A percentile compares a stretch with the other conserved stretches of the same genome.
Conservation (phyloP, 2,329 filamentous ascomycete genomes). For the Phialophora tarda region DNA sequence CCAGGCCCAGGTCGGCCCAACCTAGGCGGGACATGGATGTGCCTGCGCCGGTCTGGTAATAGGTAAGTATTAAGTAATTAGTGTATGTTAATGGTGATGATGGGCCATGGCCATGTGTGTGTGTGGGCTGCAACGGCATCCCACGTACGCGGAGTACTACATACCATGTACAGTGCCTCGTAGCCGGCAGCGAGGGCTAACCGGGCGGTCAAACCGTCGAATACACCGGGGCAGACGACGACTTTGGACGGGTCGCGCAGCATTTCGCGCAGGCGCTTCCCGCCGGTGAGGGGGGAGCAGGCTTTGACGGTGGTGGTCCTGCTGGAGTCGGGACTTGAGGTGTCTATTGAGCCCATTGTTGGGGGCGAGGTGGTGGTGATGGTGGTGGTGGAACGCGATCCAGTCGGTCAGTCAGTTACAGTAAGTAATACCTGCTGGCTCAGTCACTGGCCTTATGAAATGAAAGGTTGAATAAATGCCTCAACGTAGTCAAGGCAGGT, state of each 20-base stretch:
- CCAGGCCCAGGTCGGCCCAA: conserved; percentile 58
- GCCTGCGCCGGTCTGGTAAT: conserved; percentile 42
- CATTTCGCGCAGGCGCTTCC: conserved; percentile 42
- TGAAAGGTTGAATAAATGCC: not conserved
- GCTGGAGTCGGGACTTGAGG: not conserved
- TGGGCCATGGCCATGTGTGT: not conserved
- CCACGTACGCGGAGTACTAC: not conserved
- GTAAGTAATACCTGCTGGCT: too few species aligned
- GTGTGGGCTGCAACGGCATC: too few species aligned
- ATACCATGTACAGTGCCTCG: conserved; percentile 57
- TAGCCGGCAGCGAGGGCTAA: conserved; percentile 57
- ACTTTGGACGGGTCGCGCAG: conserved; percentile 47
- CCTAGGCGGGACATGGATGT: conserved; percentile 57
- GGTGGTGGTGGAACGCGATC: not conserved
- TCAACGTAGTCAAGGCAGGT: not conserved
- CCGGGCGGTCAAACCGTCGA: conserved; percentile 57
- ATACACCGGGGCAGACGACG: conserved; percentile 57
- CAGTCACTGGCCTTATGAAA: too few species aligned
- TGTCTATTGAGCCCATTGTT: conserved; percentile 13
- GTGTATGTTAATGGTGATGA: not conserved
- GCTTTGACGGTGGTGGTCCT: conserved; percentile 10
- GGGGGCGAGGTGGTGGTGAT: not conserved
- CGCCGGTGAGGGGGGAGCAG: conserved; percentile 31
- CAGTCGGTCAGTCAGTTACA: not conserved
- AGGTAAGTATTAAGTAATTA: not conserved